phyloP scores from a whole-genome alignment of 2,329 filamentous ascomycete species.

The Ceratocystis huliohia region DNA sequence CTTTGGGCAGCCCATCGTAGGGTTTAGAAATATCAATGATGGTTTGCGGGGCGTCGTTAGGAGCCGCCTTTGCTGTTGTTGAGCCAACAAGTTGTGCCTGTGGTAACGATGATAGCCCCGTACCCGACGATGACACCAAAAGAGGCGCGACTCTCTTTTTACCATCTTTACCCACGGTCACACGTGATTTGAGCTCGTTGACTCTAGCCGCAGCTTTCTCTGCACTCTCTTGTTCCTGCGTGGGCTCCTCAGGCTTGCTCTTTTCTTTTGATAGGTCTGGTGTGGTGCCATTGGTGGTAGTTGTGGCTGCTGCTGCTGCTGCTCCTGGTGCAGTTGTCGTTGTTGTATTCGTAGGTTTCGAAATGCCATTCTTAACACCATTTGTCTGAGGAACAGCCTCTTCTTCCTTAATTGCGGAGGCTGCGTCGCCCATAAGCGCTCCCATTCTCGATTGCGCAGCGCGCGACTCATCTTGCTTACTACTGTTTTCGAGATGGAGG shows the following conservation, averaged over 20 bases:
- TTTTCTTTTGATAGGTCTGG: conserved; percentile 28
- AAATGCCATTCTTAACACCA: conserved; percentile 38
- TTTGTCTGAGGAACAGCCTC: conserved; percentile 27
- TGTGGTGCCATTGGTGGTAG: conserved; percentile 23
- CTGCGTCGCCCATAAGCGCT: conserved; percentile 80
- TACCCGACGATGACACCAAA: conserved; percentile 78
- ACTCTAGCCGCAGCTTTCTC: conserved; percentile 44
- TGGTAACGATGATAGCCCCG: conserved; percentile 74
- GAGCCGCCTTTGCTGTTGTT: conserved; percentile 47
- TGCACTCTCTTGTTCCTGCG: conserved; percentile 34
- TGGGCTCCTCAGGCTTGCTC: conserved; percentile 26
- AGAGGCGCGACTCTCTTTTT: conserved; percentile 92
- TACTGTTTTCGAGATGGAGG: conserved; percentile 74
- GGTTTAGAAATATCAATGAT: conserved; percentile 85
- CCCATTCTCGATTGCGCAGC: conserved; percentile 94
- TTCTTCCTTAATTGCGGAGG: conserved; percentile 31
- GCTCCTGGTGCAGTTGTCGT: neutral
- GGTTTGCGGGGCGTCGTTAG: conserved; percentile 63
- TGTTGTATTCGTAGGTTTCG: conserved; percentile 27
- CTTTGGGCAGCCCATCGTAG: conserved; percentile 82
- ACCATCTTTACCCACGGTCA: conserved; percentile 90
- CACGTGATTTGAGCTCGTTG: conserved; percentile 66
- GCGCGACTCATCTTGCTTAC: conserved; percentile 78
- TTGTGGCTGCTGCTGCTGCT: conserved; percentile 16
- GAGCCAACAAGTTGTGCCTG: conserved; percentile 78